Evolutionary conservation across 2,329 filamentous ascomycete species (phyloP), one percentile per base, ranked within the genome.

Genomic region (Botrytis cinerea): DNA sequence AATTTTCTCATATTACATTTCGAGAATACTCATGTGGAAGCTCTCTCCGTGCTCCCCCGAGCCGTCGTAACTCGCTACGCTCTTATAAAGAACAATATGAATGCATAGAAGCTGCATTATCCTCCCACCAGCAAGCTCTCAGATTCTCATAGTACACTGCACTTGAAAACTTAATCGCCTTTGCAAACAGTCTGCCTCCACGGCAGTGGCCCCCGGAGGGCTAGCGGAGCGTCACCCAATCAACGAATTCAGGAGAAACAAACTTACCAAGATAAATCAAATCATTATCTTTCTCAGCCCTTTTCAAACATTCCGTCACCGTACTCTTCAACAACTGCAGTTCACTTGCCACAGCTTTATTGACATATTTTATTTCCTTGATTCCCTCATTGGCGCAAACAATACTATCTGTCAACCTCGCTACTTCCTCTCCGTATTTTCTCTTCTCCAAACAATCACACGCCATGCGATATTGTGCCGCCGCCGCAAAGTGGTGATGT

Each of bases 271-370:
- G 85, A 81, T 98, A 99, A 25, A 99, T 98, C 78, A 97, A 86
- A 81, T 99, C 95, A 77, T 99, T 99, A 80, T 99, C 96, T 82
- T 93, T 97, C 81, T 98, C 95, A 0, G 95, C 95, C 64, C 95
- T 87, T 83, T 97, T 97, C 77, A 99, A 80, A 77, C 98, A 94
- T 78, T 97, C 95, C 48, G 92, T 88, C 0, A 97, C 92, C 75
- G 92, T 91, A 74, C 87, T 91, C 84, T 97, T 97, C 73, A 99
- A 83, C 0, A 90, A 92, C 72, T 93, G 92, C 43, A 99, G 84
- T 81, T 98, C 96, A 2, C 91, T 91, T 4, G 93, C 84, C 0
- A 99, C 94, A 0, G 89, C 86, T 79, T 94, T 94, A 82, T 91
- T 96, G 73, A 98, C 87, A 81, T 95, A 94, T 20, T 89, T 89